phyloP scores from a whole-genome alignment of 2,329 filamentous ascomycete species.

The Alternaria solani region DNA sequence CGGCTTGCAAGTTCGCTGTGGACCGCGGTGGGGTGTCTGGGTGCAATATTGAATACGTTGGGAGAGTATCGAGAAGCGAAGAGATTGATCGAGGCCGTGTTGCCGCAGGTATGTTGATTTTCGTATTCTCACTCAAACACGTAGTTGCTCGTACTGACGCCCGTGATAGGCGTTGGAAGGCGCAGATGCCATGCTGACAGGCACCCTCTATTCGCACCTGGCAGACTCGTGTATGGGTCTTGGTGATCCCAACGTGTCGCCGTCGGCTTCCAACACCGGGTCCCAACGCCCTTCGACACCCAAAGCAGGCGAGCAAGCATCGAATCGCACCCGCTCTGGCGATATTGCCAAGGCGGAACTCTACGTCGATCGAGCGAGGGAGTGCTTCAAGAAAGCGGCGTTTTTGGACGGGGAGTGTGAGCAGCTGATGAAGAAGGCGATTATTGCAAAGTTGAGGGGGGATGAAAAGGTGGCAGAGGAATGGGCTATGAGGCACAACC shows the following conservation, averaged over 20 bases:
- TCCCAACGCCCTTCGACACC: neutral
- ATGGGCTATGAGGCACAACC: constrained; percentile 49
- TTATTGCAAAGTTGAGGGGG: constrained; percentile 73
- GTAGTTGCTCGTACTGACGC: neutral
- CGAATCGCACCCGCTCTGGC: constrained; percentile 25
- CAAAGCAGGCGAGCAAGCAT: constrained; percentile 5
- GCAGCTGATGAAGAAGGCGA: constrained; percentile 82
- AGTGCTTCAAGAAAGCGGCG: constrained; percentile 69
- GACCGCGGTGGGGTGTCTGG: constrained; percentile 72
- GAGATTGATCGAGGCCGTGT: constrained; percentile 70
- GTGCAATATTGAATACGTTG: constrained; percentile 72
- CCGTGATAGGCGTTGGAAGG: constrained; percentile 66
- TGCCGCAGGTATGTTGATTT: constrained; percentile 69
- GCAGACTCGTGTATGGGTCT: constrained; percentile 82
- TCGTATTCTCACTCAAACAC: neutral
- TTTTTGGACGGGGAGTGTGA: constrained; percentile 77
- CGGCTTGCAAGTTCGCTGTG: constrained; percentile 75
- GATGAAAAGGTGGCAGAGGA: constrained; percentile 48
- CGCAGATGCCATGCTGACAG: constrained; percentile 68
- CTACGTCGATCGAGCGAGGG: constrained; percentile 47
- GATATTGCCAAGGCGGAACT: constrained; percentile 44
- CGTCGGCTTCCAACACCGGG: neutral
- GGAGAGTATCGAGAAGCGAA: constrained; percentile 74
- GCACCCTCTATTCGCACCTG: constrained; percentile 72
- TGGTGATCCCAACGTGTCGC: constrained; percentile 62